Conservation (phyloP, 805 yeast genomes). For the Candida koratica region DNA sequence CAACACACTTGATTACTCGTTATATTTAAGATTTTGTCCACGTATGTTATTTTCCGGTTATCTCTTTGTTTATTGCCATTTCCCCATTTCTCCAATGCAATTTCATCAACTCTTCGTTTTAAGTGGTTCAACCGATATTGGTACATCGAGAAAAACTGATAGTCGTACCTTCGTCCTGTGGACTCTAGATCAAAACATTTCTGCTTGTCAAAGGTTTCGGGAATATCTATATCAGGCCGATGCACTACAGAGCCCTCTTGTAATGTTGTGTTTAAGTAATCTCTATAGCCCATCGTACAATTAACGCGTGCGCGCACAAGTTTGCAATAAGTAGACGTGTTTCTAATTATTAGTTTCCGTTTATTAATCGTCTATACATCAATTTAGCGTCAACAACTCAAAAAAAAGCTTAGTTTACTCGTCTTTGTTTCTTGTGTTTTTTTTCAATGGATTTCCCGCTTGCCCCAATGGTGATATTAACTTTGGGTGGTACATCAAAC, state of each 20-base stretch:
- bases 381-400: too few relatives aligned
- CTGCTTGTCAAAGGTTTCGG: conserved; percentile 11
- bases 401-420: background rate
- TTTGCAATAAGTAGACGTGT: too few relatives aligned
- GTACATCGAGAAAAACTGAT: conserved; percentile 43
- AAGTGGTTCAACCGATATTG: conserved; percentile 34
- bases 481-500: conserved; percentile 93
- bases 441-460: conserved; percentile 65
- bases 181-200: conserved; percentile 20
- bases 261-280: conserved; percentile 9
- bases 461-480: conserved; percentile 91
- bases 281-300: conserved; percentile 9
- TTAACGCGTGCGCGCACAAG: background rate
- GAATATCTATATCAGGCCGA: background rate
- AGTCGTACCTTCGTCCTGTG: conserved; percentile 29
- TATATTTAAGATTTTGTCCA: conserved; percentile 55
- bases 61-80: conserved; percentile 34
- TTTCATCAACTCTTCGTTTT: conserved; percentile 29
- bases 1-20: conserved; percentile 61
- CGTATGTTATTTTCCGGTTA: conserved; percentile 29
- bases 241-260: background rate
- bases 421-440: conserved; percentile 43
- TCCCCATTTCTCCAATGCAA: conserved; percentile 51
- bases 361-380: background rate
- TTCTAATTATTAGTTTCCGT: background rate